These are phyloP conservation scores for Diospyros kaki DNA, from an alignment of 148 eudicot species.

Conservation along the genomic window DNA sequence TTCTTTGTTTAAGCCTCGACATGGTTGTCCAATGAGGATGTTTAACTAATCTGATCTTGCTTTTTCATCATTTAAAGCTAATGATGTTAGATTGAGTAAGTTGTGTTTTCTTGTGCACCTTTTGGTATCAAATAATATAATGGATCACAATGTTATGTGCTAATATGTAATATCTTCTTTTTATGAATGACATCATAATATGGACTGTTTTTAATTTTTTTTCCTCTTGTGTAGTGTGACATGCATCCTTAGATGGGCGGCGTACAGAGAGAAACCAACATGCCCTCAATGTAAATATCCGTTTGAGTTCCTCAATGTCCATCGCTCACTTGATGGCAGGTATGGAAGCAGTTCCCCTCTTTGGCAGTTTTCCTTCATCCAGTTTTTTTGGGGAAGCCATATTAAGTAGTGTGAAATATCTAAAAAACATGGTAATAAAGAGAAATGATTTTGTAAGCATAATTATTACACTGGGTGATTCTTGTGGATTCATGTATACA, in stretches of 20 bases:
- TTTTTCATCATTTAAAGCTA: no score
- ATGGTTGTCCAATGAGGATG: neutral
- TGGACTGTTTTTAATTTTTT: constrained; percentile 2
- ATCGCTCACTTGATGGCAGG: constrained; percentile 91
- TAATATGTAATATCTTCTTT: neutral
- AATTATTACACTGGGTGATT: neutral
- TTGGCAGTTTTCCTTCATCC: neutral
- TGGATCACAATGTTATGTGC: neutral
- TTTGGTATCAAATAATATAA: neutral
- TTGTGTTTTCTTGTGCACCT: no score
- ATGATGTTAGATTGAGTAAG: no score
- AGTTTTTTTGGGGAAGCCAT: neutral
- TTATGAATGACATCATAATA: neutral
- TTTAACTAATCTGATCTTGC: neutral
- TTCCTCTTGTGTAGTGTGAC: constrained; percentile 47
- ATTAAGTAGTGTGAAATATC: no score
- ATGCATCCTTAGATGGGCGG: constrained; percentile 89
- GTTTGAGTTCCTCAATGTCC: constrained; percentile 67
- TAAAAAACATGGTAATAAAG: neutral
- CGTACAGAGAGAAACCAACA: constrained; percentile 70
- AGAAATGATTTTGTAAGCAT: neutral
- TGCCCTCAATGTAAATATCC: constrained; percentile 95
- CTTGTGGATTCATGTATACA: neutral
- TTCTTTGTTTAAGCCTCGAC: no score
- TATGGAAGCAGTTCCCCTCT: constrained; percentile 14